These are phyloP conservation scores for Dryas drummondii DNA, from an alignment of 306 rosid species.

Conservation along the genomic window DNA sequence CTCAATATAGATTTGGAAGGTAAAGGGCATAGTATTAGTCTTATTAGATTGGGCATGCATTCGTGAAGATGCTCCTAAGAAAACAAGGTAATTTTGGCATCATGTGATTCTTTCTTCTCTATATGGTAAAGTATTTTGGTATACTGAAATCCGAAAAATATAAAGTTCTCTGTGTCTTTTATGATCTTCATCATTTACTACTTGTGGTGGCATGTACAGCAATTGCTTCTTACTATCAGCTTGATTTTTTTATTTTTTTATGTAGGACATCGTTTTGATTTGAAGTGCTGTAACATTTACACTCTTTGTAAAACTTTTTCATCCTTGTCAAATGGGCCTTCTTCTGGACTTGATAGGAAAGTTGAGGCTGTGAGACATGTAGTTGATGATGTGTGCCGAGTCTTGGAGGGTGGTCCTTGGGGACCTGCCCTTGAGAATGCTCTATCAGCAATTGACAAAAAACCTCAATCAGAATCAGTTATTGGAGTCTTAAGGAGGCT, in stretches of 20 bases:
- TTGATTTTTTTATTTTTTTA: not conserved
- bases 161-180: not conserved
- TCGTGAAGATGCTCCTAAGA: constrained; percentile 54
- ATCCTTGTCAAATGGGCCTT: constrained; percentile 46
- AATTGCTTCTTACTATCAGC: not conserved
- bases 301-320: constrained; percentile 34
- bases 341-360: constrained; percentile 43
- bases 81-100: constrained; percentile 37
- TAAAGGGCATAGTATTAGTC: not conserved
- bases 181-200: not conserved
- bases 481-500: constrained; percentile 78
- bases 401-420: constrained; percentile 67
- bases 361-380: constrained; percentile 38
- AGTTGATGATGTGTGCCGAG: constrained; percentile 57
- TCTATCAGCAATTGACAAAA: constrained; percentile 45
- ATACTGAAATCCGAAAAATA: not conserved
- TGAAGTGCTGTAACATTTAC: constrained; percentile 29
- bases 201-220: not conserved
- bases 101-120: not conserved
- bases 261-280: constrained; percentile 51
- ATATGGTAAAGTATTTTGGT: not conserved
- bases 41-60: constrained; percentile 22
- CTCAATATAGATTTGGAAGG: not conserved
- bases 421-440: constrained; percentile 67
- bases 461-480: constrained; percentile 63